Evolutionary conservation across 2,329 filamentous ascomycete genomes (phyloP), one percentile per base, ranked within the genome.

Genomic region (Cryphonectria carpinicola): DNA sequence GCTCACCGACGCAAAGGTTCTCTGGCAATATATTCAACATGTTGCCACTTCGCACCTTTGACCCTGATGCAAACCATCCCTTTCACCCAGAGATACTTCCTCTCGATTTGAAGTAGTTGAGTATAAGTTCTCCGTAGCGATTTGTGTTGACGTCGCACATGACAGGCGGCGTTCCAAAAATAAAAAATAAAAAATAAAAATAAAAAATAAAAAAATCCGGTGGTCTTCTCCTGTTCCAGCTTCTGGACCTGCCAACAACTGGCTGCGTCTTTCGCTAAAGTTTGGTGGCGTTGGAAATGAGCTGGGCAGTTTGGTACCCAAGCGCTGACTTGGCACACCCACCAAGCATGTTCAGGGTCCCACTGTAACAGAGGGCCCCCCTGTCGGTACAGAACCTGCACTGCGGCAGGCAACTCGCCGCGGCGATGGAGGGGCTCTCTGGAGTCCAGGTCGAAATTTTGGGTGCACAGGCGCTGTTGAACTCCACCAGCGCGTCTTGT

Each of bases 361-460:
- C 32, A 32, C 32, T 2, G 32, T 14, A 28, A 28, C 54, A 32
- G 3, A 17, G 25, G 25, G 10, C n/a, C 37, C n/a, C 37, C 61
- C 41, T 64, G 61, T 28, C n/a, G 4, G 22, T 22, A 32, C 13
- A 64, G 10, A 7, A 28, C 22, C 8, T 39, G n/a, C 70, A 66
- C n/a, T 39, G 63, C 43, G 63, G 63, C 63, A 65, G 63, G 63
- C 63, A 65, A 65, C 5, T 52, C 62, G 52, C 64, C 67, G 64
- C 56, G 63, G 37, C 58, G 37, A 64, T 56, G 37, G 62, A 65
- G 49, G 67, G 65, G 58, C 70, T 68, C 62, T 63, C 63, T 37
- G 39, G 61, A 37, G 54, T n/a, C 54, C 39, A 39, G 41, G 66
- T 67, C 66, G 66, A 68, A 68, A 68, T 68, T 68, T 68, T 68